Percentiles rank a stretch among this genome's conserved stretches.
Conservation (phyloP, 768 basidiomycete genomes). For the Mycena galericulata region DNA sequence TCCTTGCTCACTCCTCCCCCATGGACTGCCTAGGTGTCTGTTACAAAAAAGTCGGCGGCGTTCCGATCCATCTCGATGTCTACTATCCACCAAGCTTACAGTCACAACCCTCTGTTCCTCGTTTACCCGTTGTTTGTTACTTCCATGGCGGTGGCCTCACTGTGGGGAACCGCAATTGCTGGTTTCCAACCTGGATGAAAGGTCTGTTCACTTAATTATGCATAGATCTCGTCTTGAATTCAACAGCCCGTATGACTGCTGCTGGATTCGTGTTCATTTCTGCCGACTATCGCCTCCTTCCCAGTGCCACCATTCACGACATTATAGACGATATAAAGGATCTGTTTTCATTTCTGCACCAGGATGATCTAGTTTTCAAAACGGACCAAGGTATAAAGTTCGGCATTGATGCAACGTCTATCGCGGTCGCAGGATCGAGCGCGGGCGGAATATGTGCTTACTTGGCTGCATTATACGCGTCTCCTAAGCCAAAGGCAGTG, state of each 20-base stretch:
- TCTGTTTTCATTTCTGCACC: constrained; percentile 60
- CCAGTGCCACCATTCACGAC: constrained; percentile 65
- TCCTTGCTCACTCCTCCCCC: not conserved
- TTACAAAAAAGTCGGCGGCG: constrained; percentile 49
- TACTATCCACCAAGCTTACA: constrained; percentile 40
- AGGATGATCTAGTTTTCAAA: constrained; percentile 35
- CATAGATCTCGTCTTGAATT: not conserved
- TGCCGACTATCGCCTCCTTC: constrained; percentile 72
- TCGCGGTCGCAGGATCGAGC: constrained; percentile 69
- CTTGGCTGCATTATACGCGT: constrained; percentile 65
- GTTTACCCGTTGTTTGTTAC: constrained; percentile 55
- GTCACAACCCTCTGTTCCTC: constrained; percentile 21
- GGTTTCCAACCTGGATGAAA: constrained; percentile 76
- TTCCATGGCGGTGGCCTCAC: constrained; percentile 70
- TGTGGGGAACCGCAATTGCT: constrained; percentile 67
- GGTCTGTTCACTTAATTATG: constrained; percentile 50
- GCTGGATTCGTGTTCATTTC: constrained; percentile 71
- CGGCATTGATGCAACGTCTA: constrained; percentile 54
- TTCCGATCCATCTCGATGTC: constrained; percentile 47
- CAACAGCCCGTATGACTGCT: constrained; percentile 57
- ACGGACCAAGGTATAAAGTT: constrained; percentile 35
- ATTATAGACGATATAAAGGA: constrained; percentile 70
- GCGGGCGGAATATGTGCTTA: constrained; percentile 76
- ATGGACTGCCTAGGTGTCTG: constrained; percentile 43
- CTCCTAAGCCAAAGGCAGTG: constrained; percentile 65